Base-by-base conservation (phyloP, 345 rosid genomes). In the Murraya paniculata region DNA sequence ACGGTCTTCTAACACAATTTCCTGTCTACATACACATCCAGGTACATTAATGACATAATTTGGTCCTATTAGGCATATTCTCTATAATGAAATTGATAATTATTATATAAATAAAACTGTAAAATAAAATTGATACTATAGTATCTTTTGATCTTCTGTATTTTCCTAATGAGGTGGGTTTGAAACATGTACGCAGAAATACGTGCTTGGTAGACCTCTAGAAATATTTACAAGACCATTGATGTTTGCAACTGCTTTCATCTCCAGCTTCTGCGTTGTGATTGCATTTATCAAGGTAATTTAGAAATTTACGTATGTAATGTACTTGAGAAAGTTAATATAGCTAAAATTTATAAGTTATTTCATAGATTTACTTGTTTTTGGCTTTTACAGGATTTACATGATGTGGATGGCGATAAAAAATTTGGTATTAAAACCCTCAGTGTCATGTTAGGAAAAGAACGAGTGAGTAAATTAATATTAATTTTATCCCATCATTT, bases 361-460 rank as follows among this genome's bases (percentile, higher is more conserved):
- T 53, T 45, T 45, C 50, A 18, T 19, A 16, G 19, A 18, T 0
- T 53, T 53, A 16, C 57, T 33, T 53, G 9, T 71, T 38, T 41
- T 65, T 16, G 57, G 2, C 19, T 2, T 31, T 41, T 19, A 39
- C 66, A 85, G 88, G 88, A 85, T 67, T 83, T 83, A 45, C 86
- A 84, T 36, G 88, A 85, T 28, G 79, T 83, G 19, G 80, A 85
- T 25, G 88, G 88, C 1, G 84, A 85, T 61, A 76, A 38, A 68
- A 59, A 76, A 24, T 81, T 71, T 38, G 84, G 86, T 7, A 81
- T 85, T 38, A 79, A 69, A 22, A 72, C 87, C 5, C 65, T 81
- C 39, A 81, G 79, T 30, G 77, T 81, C 55, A 76, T 70, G 41
- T 39, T 84, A 22, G 87, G 87, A 22, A 78, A 67, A 76, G 74